These are phyloP conservation scores for Kodamaea anthophila DNA, from an alignment of 1,139 yeast species.

Conservation along the genomic window DNA sequence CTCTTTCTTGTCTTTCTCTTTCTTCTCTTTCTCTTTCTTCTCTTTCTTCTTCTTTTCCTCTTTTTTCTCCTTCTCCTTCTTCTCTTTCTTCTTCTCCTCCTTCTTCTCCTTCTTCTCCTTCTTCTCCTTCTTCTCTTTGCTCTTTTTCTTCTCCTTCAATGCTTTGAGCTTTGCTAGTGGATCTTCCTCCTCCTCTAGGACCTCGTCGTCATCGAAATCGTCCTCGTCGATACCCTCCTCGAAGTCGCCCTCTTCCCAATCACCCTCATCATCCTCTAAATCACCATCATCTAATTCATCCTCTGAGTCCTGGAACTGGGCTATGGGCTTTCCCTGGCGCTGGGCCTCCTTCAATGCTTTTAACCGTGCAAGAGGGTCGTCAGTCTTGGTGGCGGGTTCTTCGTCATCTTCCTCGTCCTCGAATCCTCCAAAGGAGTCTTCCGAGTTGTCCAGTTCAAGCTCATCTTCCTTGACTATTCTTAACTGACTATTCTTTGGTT, in stretches of 20 bases:
- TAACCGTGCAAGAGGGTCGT: conserved; percentile 11
- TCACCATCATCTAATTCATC: conserved; percentile 8
- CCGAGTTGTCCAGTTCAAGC: conserved; percentile 11
- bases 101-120: conserved; percentile 9
- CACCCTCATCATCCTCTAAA: conserved; percentile 5
- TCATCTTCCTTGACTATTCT: conserved; percentile 25
- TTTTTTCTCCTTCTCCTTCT: conserved; percentile 4
- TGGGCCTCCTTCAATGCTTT: conserved; percentile 17
- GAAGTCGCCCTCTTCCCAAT: conserved; percentile 11
- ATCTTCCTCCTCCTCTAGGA: conserved; percentile 12
- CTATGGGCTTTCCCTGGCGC: conserved; percentile 8
- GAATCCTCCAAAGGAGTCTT: conserved; percentile 6
- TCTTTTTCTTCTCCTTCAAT: conserved; percentile 11
- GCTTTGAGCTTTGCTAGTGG: conserved; percentile 19
- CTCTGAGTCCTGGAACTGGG: conserved; percentile 24
- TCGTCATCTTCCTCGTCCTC: conserved; percentile 12
- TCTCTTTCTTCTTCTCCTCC: conserved; percentile 4
- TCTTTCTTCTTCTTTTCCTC: conserved; percentile 3
- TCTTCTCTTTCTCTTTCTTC: conserved; percentile 5
- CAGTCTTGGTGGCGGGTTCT: conserved; percentile 11
- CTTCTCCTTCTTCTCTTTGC: conserved; percentile 4
- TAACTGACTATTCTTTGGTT: conserved; percentile 7
- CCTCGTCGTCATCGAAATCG: conserved; percentile 13
- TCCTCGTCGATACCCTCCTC: conserved; percentile 7
- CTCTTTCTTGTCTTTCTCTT: conserved; percentile 10